A percentile compares a stretch with the other conserved stretches of the same genome.
These are phyloP conservation scores for Trametes meyenii DNA, from an alignment of 768 basidiomycete genomes.

Conservation along the genomic window DNA sequence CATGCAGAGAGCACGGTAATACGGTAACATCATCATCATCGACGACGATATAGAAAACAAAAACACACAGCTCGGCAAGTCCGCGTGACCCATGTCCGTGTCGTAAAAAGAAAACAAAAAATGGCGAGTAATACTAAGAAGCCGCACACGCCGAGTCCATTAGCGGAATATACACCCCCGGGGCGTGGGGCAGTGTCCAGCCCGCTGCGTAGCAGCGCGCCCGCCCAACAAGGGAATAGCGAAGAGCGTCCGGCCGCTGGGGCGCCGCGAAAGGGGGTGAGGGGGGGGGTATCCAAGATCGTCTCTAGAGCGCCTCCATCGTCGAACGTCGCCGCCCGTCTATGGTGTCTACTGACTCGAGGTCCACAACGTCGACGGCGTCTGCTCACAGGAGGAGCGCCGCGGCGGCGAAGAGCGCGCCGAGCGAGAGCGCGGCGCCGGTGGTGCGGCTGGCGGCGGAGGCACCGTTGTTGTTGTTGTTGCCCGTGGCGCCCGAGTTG, in stretches of 20 bases:
- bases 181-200: not conserved
- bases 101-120: not conserved
- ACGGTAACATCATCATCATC: not conserved
- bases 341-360: not conserved
- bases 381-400: conserved; percentile 26
- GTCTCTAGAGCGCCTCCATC: not conserved
- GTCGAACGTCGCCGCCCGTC: not conserved
- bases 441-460: conserved; percentile 10
- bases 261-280: not conserved
- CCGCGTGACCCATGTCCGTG: conserved; percentile 14
- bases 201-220: not conserved
- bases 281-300: not conserved
- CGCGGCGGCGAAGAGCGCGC: conserved; percentile 27
- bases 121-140: not conserved
- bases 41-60: not conserved
- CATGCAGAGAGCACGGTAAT: not conserved
- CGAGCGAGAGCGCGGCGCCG: conserved; percentile 27
- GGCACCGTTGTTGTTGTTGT: conserved; percentile 16
- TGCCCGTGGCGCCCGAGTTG: not conserved
- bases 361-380: not conserved
- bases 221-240: not conserved
- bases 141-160: not conserved
- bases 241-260: conserved; percentile 6
- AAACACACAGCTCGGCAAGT: conserved; percentile 8
- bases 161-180: not conserved